Conservation (phyloP, 495 filamentous ascomycete species). For the Immersiella caudata region DNA sequence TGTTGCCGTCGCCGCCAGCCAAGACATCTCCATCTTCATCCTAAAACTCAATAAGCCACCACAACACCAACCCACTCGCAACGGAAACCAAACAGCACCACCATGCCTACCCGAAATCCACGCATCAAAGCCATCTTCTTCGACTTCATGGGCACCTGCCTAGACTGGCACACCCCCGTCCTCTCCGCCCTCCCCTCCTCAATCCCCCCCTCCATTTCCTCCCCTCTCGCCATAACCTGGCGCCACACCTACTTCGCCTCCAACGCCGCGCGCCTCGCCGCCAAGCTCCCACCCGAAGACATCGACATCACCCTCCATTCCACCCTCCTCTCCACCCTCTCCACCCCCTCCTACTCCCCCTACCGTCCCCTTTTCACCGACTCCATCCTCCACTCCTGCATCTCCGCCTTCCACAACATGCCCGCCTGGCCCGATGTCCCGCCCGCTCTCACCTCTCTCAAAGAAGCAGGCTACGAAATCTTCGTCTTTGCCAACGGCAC, state of each 20-base stretch:
- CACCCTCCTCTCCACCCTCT: constrained; percentile 41
- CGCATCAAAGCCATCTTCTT: constrained; percentile 48
- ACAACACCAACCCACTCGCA: too few species aligned
- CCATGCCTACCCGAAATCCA: background rate
- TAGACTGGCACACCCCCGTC: constrained; percentile 47
- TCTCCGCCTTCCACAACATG: constrained; percentile 22
- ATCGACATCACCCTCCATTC: constrained; percentile 51
- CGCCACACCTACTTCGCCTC: constrained; percentile 51
- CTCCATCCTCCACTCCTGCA: constrained; percentile 31
- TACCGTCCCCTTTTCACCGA: constrained; percentile 20
- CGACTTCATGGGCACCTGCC: constrained; percentile 53
- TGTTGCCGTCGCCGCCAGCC: too few species aligned
- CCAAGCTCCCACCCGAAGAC: constrained; percentile 46
- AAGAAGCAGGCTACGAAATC: constrained; percentile 33
- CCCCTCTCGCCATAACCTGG: constrained; percentile 52
- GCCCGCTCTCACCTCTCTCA: constrained; percentile 27
- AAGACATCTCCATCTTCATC: too few species aligned
- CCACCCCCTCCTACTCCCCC: constrained; percentile 8
- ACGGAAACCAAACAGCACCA: too few species aligned
- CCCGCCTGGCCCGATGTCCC: constrained; percentile 52
- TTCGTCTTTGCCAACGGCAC: constrained; percentile 60
- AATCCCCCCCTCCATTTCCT: constrained; percentile 33
- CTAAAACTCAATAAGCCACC: too few species aligned
- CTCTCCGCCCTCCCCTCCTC: constrained; percentile 32
- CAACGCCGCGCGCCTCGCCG: constrained; percentile 41